Evolutionary conservation across 129 eudicot species (phyloP).

Genomic region (Oenanthe sinensis): DNA sequence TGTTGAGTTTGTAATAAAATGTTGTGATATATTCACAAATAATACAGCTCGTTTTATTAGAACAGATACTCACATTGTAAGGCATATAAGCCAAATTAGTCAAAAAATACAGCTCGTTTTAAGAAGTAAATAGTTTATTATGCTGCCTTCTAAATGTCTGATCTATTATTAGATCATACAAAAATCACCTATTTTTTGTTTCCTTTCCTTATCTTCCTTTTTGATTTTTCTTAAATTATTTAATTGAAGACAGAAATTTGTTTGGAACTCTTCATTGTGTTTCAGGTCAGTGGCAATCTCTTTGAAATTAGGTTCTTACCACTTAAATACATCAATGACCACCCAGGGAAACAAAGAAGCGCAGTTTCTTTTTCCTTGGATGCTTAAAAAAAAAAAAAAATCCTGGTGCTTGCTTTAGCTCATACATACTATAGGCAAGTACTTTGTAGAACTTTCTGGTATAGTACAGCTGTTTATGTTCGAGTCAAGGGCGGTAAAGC

Average conservation of each 20-base stretch:
- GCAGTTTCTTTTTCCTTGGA: not conserved
- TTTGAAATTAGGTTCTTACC: not conserved
- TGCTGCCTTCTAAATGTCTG: too few relatives aligned
- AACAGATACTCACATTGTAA: too few relatives aligned
- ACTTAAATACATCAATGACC: not conserved
- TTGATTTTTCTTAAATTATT: too few relatives aligned
- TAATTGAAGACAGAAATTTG: slow-evolving; percentile 40
- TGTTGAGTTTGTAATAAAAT: not conserved
- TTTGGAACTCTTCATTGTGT: slow-evolving; percentile 96
- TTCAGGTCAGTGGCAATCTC: slow-evolving; percentile 52
- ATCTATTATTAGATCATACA: too few relatives aligned
- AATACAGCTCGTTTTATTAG: too few relatives aligned
- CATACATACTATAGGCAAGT: slow-evolving; percentile 35
- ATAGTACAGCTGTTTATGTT: slow-evolving; percentile 93
- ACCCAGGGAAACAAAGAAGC: not conserved
- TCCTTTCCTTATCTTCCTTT: too few relatives aligned
- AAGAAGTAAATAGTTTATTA: too few relatives aligned
- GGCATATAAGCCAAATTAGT: too few relatives aligned
- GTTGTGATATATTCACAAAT: not conserved
- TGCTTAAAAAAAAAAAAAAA: not conserved
- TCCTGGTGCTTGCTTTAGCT: not conserved
- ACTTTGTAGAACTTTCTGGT: slow-evolving; percentile 96
- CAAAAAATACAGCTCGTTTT: too few relatives aligned
- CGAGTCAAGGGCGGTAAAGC: slow-evolving; percentile 98
- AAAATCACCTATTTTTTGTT: too few relatives aligned